A percentile compares a stretch with the other conserved stretches of the same genome.
Conservation (phyloP, 345 rosid species). For the Melaleuca quinquenervia region DNA sequence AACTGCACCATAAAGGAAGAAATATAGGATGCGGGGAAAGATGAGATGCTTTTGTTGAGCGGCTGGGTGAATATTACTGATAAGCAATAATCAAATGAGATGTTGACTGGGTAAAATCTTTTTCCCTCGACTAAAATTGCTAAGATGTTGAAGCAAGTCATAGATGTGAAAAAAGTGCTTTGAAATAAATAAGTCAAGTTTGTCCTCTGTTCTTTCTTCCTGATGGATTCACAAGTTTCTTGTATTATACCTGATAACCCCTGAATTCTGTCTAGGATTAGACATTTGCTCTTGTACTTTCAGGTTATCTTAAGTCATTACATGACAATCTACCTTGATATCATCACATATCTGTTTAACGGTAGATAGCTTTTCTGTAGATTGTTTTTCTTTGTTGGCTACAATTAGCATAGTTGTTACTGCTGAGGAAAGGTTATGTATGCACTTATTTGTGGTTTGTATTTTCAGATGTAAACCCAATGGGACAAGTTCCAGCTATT, state of each 20-base stretch:
- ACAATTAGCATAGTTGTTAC: background rate
- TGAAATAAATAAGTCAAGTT: background rate
- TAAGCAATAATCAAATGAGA: background rate
- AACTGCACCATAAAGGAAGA: background rate
- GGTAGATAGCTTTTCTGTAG: background rate
- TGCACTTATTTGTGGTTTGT: background rate
- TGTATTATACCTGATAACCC: background rate
- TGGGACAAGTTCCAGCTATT: constrained; percentile 60
- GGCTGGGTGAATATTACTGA: background rate
- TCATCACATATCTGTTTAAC: background rate
- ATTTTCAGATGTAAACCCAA: constrained; percentile 59
- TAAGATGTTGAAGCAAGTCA: background rate
- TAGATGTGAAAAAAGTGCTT: background rate
- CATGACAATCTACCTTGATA: background rate
- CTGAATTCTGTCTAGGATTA: background rate
- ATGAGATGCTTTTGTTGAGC: background rate
- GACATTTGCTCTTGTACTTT: background rate
- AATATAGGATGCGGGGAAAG: background rate
- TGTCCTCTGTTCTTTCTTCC: background rate
- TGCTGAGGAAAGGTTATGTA: background rate
- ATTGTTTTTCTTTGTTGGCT: background rate
- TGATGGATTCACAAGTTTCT: background rate
- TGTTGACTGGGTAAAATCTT: background rate
- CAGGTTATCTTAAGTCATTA: background rate
- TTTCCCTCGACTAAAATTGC: background rate